phyloP scores from a whole-genome alignment of 345 rosid species.

The Capsella bursapastoris region DNA sequence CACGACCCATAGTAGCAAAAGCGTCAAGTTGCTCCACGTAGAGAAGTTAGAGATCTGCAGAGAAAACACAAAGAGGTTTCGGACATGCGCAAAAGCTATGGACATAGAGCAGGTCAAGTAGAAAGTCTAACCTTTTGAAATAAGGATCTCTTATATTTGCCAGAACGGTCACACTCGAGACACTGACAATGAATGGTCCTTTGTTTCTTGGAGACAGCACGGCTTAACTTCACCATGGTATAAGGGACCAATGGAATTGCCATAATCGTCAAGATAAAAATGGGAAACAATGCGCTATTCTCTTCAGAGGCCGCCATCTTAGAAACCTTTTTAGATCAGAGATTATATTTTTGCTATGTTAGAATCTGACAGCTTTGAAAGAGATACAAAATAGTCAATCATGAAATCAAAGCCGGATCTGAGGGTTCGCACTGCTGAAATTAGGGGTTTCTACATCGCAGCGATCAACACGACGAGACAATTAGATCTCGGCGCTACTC shows the following conservation, averaged over 20 bases:
- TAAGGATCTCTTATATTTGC: constrained; percentile 86
- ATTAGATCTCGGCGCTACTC: constrained; percentile 24
- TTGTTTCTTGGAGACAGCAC: constrained; percentile 69
- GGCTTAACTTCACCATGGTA: constrained; percentile 71
- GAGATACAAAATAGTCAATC: no score
- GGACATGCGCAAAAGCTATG: constrained; percentile 15
- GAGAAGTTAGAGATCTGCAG: constrained; percentile 92
- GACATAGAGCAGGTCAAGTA: constrained; percentile 2
- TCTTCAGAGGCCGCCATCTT: constrained; percentile 89
- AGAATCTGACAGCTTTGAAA: no score
- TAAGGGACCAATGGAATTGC: constrained; percentile 93
- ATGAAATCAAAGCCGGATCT: no score
- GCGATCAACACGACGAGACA: background rate
- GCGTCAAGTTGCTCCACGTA: constrained; percentile 86
- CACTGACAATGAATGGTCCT: constrained; percentile 86
- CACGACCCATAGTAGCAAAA: constrained; percentile 78
- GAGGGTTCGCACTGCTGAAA: no score
- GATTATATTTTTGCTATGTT: no score
- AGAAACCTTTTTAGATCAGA: no score
- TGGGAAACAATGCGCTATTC: constrained; percentile 86
- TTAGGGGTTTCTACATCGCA: no score
- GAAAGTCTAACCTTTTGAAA: constrained; percentile 65
- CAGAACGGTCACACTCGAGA: constrained; percentile 74
- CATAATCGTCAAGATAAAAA: constrained; percentile 94
- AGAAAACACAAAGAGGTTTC: constrained; percentile 27